phyloP scores from a whole-genome alignment of 805 yeast genomes.

The Starmerella lactis-condensi region DNA sequence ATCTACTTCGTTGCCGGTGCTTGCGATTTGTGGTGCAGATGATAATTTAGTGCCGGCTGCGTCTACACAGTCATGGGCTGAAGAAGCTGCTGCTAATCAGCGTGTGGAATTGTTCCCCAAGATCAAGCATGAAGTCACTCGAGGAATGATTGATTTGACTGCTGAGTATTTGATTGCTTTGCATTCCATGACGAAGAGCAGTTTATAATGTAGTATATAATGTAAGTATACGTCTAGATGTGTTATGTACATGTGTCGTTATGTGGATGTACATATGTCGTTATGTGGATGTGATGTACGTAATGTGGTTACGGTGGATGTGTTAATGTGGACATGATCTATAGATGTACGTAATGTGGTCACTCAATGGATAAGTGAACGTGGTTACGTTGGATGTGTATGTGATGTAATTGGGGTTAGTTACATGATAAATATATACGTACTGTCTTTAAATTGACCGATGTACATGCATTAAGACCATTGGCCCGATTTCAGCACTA shows the following conservation, averaged over 20 bases:
- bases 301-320: no score
- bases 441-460: neutral
- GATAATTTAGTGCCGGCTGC: conserved; percentile 24
- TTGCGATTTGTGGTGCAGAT: conserved; percentile 22
- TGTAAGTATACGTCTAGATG: no score
- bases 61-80: conserved; percentile 21
- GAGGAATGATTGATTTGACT: conserved; percentile 18
- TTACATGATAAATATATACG: no score
- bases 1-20: conserved; percentile 12
- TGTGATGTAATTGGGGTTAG: no score
- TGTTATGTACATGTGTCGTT: no score
- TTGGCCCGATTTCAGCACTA: conserved; percentile 21
- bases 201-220: neutral
- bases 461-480: conserved; percentile 9
- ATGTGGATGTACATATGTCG: neutral
- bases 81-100: conserved; percentile 12
- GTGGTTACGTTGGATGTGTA: no score
- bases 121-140: conserved; percentile 21
- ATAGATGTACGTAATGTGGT: no score
- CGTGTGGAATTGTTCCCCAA: conserved; percentile 18
- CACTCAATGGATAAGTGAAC: no score
- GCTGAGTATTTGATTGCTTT: conserved; percentile 13
- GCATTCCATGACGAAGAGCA: neutral
- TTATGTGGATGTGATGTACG: no score
- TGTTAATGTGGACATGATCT: no score